Percentiles rank a stretch among this genome's conserved stretches.
Evolutionary conservation across 805 yeast genomes (phyloP).

Genomic region (Hanseniaspora hatyaiensis): DNA sequence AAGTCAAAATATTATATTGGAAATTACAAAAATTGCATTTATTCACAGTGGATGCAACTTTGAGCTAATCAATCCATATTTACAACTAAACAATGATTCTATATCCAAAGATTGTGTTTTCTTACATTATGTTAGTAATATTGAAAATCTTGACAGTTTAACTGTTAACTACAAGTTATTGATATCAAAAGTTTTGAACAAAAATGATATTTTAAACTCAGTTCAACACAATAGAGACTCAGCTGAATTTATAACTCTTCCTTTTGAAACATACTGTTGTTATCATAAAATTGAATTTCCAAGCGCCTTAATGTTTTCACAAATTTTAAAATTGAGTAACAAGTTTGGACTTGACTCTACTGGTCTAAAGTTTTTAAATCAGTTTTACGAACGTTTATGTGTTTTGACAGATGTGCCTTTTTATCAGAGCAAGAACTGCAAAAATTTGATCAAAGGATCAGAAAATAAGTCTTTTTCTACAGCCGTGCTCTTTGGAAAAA

Average conservation of each 20-base stretch:
- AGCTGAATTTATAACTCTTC: constrained; percentile 27
- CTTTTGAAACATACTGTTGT: constrained; percentile 30
- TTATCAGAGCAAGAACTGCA: constrained; percentile 3
- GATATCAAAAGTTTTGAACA: constrained; percentile 21
- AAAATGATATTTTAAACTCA: constrained; percentile 22
- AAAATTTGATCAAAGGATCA: background rate
- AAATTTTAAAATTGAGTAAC: constrained; percentile 24
- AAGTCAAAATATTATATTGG: constrained; percentile 25
- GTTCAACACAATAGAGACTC: constrained; percentile 24
- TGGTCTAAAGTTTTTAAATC: constrained; percentile 25
- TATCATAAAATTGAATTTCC: constrained; percentile 29
- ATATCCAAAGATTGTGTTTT: too few relatives aligned
- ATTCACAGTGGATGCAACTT: constrained; percentile 22
- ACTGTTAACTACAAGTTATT: constrained; percentile 21
- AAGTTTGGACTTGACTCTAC: constrained; percentile 21
- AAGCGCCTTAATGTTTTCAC: constrained; percentile 25
- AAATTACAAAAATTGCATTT: constrained; percentile 23
- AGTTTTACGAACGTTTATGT: constrained; percentile 26
- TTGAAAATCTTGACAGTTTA: background rate
- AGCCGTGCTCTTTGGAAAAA: too few relatives aligned
- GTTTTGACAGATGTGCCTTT: constrained; percentile 26
- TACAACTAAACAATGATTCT: background rate
- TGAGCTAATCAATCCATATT: constrained; percentile 14
- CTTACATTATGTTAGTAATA: background rate
- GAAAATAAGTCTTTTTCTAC: too few relatives aligned